These are phyloP conservation scores for Aspergillus hiratsukae DNA, from an alignment of 2,329 filamentous ascomycete genomes.

Conservation along the genomic window DNA sequence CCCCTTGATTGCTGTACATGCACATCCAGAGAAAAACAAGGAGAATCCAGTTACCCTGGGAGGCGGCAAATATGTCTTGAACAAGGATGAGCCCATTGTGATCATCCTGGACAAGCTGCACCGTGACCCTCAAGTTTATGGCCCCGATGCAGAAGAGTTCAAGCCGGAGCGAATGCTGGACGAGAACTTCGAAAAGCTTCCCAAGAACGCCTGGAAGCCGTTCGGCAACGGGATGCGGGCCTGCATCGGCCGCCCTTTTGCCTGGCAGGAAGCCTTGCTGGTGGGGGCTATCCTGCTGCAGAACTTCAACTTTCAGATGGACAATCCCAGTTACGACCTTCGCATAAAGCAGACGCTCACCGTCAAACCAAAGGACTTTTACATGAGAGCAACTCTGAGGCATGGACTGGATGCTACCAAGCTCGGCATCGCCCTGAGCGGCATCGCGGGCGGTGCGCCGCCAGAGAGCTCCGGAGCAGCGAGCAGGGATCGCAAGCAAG, in stretches of 20 bases:
- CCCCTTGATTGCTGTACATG: slow-evolving; percentile 47
- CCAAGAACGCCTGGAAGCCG: slow-evolving; percentile 64
- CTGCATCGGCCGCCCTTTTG: slow-evolving; percentile 70
- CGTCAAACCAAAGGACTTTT: slow-evolving; percentile 52
- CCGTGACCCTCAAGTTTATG: slow-evolving; percentile 60
- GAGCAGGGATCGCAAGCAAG: slow-evolving; percentile 19
- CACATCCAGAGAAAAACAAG: slow-evolving; percentile 40
- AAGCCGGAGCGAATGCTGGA: slow-evolving; percentile 69
- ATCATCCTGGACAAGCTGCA: slow-evolving; percentile 54
- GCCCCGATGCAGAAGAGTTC: slow-evolving; percentile 62
- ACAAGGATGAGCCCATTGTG: slow-evolving; percentile 48
- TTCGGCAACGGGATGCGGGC: slow-evolving; percentile 68
- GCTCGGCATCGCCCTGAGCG: slow-evolving; percentile 37
- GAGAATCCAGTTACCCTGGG: slow-evolving; percentile 48
- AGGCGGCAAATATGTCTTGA: slow-evolving; percentile 58
- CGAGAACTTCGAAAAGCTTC: slow-evolving; percentile 61
- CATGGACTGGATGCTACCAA: slow-evolving; percentile 44
- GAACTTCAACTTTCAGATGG: slow-evolving; percentile 64
- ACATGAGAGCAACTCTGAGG: slow-evolving; percentile 56
- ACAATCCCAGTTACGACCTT: slow-evolving; percentile 49
- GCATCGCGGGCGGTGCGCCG: slow-evolving; percentile 5
- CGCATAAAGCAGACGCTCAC: slow-evolving; percentile 38
- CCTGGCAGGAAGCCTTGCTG: slow-evolving; percentile 67
- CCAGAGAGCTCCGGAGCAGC: slow-evolving; percentile 6
- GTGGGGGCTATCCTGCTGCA: slow-evolving; percentile 62